Base-by-base conservation (phyloP, 495 filamentous ascomycete genomes). In the Parathielavia appendiculata region DNA sequence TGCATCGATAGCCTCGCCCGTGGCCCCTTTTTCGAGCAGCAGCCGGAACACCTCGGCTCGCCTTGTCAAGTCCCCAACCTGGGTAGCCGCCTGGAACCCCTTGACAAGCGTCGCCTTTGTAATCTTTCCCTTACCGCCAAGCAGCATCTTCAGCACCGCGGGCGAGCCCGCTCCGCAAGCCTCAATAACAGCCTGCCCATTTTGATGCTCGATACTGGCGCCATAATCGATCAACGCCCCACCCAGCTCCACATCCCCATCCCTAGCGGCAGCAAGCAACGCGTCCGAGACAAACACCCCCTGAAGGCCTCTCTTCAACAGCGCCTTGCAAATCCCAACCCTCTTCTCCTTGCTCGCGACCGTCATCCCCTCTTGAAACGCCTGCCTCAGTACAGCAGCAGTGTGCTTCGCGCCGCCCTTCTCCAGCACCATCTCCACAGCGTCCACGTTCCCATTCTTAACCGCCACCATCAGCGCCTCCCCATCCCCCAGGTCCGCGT, bases 171-270 rank as follows among this genome's bases (percentile, higher is more conserved):
- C 63, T 7, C 67, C 66, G 43, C 70, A 78, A 13, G 77, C 75
- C 51, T 75, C 73, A 8, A 80, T 63, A 16, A 80, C 62, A 2
- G 76, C 74, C 53, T 77, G 72, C 14, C 76, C 77, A 5, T 73
- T 68, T n/a, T 70, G 69, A 39, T 77, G 70, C 36, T 79, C 73
- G 5, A 75, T 65, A 23, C 68, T 73, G 6, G 74, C 75, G 0
- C 77, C 75, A 36, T 75, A 58, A 22, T 69, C 63, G 23, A 77
- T 61, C 34, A 80, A 62, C 12, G 76, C 61, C 2, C 59, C 61
- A n/a, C 72, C 76, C 16, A 77, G 70, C 19, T 62, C 66, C 14
- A 80, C 30, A 57, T 80, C 76, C 7, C 75, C 74, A 16, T 79
- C 74, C 11, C 72, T 56, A 4, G 75, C 73, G 2, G 77, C 75